Base-by-base conservation (phyloP, 2,329 filamentous ascomycete species). In the Talaromyces sp. region DNA sequence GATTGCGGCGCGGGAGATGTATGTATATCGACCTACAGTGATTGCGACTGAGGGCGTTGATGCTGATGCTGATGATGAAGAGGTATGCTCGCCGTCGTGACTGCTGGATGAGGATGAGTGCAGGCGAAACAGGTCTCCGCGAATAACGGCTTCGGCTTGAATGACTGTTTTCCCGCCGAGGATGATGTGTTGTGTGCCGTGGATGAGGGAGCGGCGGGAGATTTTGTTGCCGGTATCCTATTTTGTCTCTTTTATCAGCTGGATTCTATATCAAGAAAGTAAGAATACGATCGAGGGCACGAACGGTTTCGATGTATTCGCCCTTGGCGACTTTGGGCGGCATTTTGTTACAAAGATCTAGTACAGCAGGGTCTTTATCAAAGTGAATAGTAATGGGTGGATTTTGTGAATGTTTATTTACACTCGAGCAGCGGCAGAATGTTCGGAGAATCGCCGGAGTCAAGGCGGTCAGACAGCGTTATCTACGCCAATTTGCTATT, bases 191-290 rank as follows among this genome's bases (percentile, higher is more conserved):
- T 96, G 91, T 21, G 93, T 97, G 67, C 94, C 94, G 69, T 96
- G 89, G 66, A 99, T 90, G 70, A 88, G 87, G 62, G 91, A 89
- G 65, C 91, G 91, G 64, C 94, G 90, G 39, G 92, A 93, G 68
- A 99, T 94, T 78, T 97, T 97, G 83, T 99, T 99, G 65, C 94
- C 94, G 2, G 92, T 96, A 77, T 97, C 93, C 92, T 96, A 3
- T 52, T n/a, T n/a, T n/a, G n/a, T n/a, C 8, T 41, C 9, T n/a
- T 40, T 6, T 39, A 13, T 48, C 19, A 56, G 21, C 53, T 25
- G 41, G 5, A 13, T 43, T 2, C 8, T 13, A 22, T 59, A 35
- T 53, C n/a, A n/a, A n/a, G 25, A 53, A 19, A 13, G 36, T 40
- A 45, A 45, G 43, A 48, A 31, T 60, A 50, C 51, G 55, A 59